Conservation (phyloP, 768 basidiomycete species). For the Boletus vinaceobasis region DNA sequence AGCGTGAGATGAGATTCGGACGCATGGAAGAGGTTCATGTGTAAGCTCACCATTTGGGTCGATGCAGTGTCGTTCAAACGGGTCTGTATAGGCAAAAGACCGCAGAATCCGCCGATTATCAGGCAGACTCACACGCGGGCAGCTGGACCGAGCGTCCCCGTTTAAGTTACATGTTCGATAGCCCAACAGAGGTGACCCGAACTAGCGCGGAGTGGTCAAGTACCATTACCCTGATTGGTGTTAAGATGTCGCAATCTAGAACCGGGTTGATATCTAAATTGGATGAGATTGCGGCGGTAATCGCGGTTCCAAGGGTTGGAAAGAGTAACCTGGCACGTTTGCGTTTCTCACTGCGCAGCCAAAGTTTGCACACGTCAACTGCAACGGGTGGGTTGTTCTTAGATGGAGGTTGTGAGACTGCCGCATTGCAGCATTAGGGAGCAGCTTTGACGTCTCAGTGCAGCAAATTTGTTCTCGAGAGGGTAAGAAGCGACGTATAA, state of each 20-base stretch:
- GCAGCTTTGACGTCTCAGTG: constrained; percentile 12
- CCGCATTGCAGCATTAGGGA: neutral
- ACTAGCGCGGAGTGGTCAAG: neutral
- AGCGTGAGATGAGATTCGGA: neutral
- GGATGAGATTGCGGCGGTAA: neutral
- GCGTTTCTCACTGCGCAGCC: constrained; percentile 10
- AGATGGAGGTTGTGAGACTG: neutral
- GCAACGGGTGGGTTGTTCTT: neutral
- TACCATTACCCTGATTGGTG: constrained; percentile 9
- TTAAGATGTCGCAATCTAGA: neutral
- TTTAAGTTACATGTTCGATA: neutral
- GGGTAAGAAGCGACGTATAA: neutral
- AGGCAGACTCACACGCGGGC: neutral
- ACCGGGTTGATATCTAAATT: neutral
- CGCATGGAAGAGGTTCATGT: neutral
- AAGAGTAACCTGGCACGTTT: neutral
- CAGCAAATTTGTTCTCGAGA: neutral
- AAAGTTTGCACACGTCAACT: constrained; percentile 6
- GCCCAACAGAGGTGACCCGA: neutral
- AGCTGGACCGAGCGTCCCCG: constrained; percentile 6
- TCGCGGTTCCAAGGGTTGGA: neutral
- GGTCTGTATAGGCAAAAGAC: neutral
- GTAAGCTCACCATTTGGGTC: neutral
- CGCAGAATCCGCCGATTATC: neutral
- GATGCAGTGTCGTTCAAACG: neutral